Percentiles rank a stretch among this genome's conserved stretches.
phyloP scores from a whole-genome alignment of 106 monocot genomes.

The Phalaenopsis aphrodite region DNA sequence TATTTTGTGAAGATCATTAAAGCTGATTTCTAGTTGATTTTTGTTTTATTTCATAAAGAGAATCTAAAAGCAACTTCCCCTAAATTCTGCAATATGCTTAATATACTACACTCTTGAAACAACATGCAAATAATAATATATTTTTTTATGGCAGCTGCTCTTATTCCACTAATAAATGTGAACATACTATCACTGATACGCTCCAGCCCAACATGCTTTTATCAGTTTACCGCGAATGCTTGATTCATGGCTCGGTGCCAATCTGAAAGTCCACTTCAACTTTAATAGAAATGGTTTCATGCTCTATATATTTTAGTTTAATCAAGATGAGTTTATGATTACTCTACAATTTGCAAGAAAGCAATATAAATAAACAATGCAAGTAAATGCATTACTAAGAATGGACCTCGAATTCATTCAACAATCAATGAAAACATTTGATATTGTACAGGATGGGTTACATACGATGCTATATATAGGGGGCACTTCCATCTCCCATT shows the following conservation, averaged over 20 bases:
- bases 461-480: conserved; percentile 85
- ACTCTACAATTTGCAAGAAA: background rate
- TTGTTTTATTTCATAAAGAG: background rate
- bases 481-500: conserved; percentile 40
- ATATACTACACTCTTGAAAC: too few species aligned
- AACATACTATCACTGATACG: too few species aligned
- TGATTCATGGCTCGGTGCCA: too few species aligned
- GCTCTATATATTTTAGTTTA: background rate
- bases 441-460: conserved; percentile 3
- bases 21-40: background rate
- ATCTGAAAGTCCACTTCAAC: too few species aligned
- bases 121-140: too few species aligned
- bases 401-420: background rate
- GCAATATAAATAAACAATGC: background rate
- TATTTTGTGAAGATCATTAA: background rate
- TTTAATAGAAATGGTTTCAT: too few species aligned
- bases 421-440: background rate
- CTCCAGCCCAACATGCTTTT: too few species aligned
- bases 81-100: too few species aligned
- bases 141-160: too few species aligned
- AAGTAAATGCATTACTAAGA: background rate
- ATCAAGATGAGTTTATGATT: background rate
- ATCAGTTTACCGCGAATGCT: too few species aligned
- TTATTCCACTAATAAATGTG: too few species aligned
- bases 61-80: background rate